These are phyloP conservation scores for Hirschfeldia incana DNA, from an alignment of 345 rosid species.

Conservation along the genomic window DNA sequence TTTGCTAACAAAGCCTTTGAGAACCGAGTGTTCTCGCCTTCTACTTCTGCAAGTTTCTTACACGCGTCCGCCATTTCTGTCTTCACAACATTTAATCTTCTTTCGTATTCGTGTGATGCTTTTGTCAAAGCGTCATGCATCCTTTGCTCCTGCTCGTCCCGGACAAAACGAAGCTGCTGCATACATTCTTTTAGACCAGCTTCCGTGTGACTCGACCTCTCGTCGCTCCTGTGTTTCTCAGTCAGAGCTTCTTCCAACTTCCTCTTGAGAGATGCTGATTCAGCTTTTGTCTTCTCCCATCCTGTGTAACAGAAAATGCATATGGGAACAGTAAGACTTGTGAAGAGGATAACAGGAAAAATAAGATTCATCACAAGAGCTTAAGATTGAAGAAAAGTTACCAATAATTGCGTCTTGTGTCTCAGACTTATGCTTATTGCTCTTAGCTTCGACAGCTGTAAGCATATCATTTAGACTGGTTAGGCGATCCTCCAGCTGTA, in stretches of 20 bases:
- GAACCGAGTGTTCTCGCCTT: conserved; percentile 62
- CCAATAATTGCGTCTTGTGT: conserved; percentile 64
- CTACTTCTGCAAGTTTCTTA: conserved; percentile 55
- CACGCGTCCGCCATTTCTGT: conserved; percentile 49
- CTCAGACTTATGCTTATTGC: conserved; percentile 55
- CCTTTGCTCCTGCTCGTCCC: conserved; percentile 76
- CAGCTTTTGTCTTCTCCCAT: conserved; percentile 67
- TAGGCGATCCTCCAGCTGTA: conserved; percentile 58
- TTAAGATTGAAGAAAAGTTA: conserved; percentile 28
- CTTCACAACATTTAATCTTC: conserved; percentile 47
- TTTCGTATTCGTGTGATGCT: conserved; percentile 62
- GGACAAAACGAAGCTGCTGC: conserved; percentile 75
- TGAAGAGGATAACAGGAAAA: neutral
- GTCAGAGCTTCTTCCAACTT: conserved; percentile 60
- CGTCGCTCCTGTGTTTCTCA: conserved; percentile 53
- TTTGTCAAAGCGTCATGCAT: conserved; percentile 78
- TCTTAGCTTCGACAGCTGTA: conserved; percentile 50
- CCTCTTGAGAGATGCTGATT: conserved; percentile 51
- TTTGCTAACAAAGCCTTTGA: conserved; percentile 61
- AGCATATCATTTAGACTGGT: conserved; percentile 56
- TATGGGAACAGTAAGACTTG: neutral
- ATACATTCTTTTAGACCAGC: conserved; percentile 79
- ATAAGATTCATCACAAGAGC: neutral
- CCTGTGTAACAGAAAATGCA: conserved; percentile 41
- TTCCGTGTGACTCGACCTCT: conserved; percentile 57